Conservation (phyloP, 306 rosid species). For the Medicago ruthenica region DNA sequence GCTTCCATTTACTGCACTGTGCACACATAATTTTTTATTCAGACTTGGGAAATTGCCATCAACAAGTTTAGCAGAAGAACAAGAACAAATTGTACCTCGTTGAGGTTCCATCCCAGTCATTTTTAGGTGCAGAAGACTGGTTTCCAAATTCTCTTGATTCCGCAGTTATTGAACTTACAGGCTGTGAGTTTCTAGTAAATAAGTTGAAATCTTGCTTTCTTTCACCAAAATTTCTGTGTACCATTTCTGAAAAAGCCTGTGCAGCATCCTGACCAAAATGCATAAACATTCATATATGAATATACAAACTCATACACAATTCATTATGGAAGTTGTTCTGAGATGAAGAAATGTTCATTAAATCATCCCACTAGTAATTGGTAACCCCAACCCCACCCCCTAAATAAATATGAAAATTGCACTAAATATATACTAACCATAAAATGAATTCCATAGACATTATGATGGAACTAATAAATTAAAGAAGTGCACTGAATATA, state of each 20-base stretch:
- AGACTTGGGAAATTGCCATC: constrained; percentile 33
- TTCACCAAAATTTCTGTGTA: constrained; percentile 31
- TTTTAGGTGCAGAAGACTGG: constrained; percentile 33
- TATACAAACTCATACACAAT: constrained; percentile 16
- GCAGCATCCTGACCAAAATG: constrained; percentile 51
- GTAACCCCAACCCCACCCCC: constrained; percentile 6
- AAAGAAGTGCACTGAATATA: neutral
- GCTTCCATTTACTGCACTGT: constrained; percentile 44
- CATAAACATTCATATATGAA: constrained; percentile 23
- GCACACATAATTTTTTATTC: constrained; percentile 22
- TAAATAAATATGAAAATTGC: constrained; percentile 6
- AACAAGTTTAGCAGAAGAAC: constrained; percentile 17
- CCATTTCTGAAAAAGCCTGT: constrained; percentile 39
- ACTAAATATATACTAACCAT: constrained; percentile 28
- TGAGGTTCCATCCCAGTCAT: constrained; percentile 34
- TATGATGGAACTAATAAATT: neutral
- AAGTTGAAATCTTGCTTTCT: constrained; percentile 28
- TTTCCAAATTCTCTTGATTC: constrained; percentile 39
- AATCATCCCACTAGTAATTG: constrained; percentile 8
- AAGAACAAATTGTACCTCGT: constrained; percentile 49
- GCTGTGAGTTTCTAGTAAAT: constrained; percentile 40
- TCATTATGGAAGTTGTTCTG: constrained; percentile 20
- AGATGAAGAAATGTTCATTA: neutral
- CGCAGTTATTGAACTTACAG: constrained; percentile 19
- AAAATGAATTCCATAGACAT: constrained; percentile 20